Percentiles rank a stretch among this genome's conserved stretches.
Evolutionary conservation across 2,329 filamentous ascomycete genomes (phyloP).

Genomic region (Thermothelomyces thermophilus): DNA sequence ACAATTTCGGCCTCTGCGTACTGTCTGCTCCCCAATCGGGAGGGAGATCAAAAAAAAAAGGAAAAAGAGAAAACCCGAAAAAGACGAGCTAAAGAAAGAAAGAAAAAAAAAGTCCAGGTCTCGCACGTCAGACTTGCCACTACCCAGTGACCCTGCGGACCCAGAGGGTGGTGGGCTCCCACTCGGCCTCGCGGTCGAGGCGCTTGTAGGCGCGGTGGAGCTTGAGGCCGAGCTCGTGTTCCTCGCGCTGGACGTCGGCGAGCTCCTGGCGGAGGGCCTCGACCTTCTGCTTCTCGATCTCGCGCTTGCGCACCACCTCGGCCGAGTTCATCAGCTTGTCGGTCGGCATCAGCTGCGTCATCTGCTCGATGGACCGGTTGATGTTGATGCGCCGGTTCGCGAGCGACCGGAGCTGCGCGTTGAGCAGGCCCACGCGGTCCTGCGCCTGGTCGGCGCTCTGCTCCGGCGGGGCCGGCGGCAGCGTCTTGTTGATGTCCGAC

Average conservation of each 20-base stretch:
- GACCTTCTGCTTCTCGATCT: slow-evolving; percentile 58
- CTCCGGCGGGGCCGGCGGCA: slow-evolving; percentile 58
- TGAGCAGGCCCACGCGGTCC: slow-evolving; percentile 60
- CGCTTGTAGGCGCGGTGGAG: slow-evolving; percentile 70
- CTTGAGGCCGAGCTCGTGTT: slow-evolving; percentile 71
- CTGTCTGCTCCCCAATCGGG: too few relatives aligned
- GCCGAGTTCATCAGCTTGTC: slow-evolving; percentile 62
- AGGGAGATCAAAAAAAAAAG: too few relatives aligned
- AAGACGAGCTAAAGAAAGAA: too few relatives aligned
- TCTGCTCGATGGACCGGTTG: slow-evolving; percentile 64
- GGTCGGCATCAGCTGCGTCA: slow-evolving; percentile 70
- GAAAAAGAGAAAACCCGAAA: too few relatives aligned
- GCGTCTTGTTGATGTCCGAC: slow-evolving; percentile 44
- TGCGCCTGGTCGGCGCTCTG: slow-evolving; percentile 40
- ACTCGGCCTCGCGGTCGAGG: slow-evolving; percentile 58
- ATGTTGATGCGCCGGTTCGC: slow-evolving; percentile 65
- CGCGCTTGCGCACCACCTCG: slow-evolving; percentile 52
- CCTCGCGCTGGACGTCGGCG: slow-evolving; percentile 65
- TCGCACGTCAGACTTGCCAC: background rate
- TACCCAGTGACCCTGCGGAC: slow-evolving; percentile 64
- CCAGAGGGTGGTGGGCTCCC: slow-evolving; percentile 66
- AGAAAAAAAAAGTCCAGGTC: too few relatives aligned
- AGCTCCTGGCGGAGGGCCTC: slow-evolving; percentile 59
- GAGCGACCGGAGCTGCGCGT: slow-evolving; percentile 59
- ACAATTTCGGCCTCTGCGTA: too few relatives aligned